Base-by-base conservation (phyloP, 2,329 filamentous ascomycete species). In the Sporothrix dimorphospora region DNA sequence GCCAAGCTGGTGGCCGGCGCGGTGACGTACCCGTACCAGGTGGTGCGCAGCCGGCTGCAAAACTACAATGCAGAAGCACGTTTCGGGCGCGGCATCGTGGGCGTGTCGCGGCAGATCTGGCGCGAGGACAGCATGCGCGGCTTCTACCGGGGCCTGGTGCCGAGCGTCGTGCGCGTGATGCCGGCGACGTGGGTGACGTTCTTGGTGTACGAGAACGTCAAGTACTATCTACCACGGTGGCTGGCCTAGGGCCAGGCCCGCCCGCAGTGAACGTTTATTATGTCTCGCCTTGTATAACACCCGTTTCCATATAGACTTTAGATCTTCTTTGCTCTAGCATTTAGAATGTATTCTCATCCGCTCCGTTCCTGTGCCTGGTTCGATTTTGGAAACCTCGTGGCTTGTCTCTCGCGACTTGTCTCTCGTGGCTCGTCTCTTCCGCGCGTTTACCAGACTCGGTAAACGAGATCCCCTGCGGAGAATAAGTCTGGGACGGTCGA, bases 171-270 rank as follows among this genome's bases (percentile, higher is more conserved):
- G 69, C 88, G 96, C 74, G 96, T 98, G 38, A 85, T 99, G 81
- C 96, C 96, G 3, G 94, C 94, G 42, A 98, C 96, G 3, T 97
- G 96, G 88, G 93, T 98, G 70, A 98, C 95, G 1, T 98, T 99
- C 79, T 82, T 99, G 77, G 94, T 98, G 30, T 98, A 98, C 82
- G 96, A 99, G 84, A 98, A 98, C 81, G 91, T 92, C 73, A 94
- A 92, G 82, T 89, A 88, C 76, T 91, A 93, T 79, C 80, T 97
- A 47, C 84, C 88, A 30, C 78, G 78, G 61, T 84, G 82, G 85
- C 24, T 72, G 38, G 70, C 49, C 3, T 73, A 57, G 55, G 65
- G 30, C 30, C 30, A 34, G 30, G 3, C 3, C 6, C 3, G 3
- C 30, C 30, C 30, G 30, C n/a, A 6, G 30, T 34, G 30, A 34